A percentile compares a stretch with the other conserved stretches of the same genome.
These are phyloP conservation scores for Pseudogymnoascus sp. DNA, from an alignment of 2,329 filamentous ascomycete species.

Conservation along the genomic window DNA sequence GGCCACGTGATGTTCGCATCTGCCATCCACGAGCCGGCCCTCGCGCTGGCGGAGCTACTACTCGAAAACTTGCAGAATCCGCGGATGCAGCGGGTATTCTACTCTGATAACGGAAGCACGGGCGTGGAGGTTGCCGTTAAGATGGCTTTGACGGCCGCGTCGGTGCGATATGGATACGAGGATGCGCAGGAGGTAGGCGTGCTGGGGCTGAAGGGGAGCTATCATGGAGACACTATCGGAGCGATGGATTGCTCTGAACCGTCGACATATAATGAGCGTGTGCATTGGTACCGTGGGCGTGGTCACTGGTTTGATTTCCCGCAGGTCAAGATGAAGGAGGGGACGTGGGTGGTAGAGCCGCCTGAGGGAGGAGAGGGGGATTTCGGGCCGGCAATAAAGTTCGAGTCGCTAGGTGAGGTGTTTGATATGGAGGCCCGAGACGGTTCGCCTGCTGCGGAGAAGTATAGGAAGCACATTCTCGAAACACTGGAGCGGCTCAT, in stretches of 20 bases:
- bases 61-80: constrained; percentile 52
- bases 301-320: constrained; percentile 80
- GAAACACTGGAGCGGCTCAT: constrained; percentile 44
- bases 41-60: constrained; percentile 58
- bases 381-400: constrained; percentile 14
- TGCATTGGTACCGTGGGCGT: constrained; percentile 75
- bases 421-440: constrained; percentile 50
- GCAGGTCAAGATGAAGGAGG: constrained; percentile 55
- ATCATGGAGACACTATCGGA: constrained; percentile 82
- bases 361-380: constrained; percentile 15
- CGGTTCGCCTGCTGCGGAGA: constrained; percentile 34
- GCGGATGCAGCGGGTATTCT: constrained; percentile 65
- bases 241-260: constrained; percentile 82
- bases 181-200: constrained; percentile 51
- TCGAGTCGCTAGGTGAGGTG: constrained; percentile 41
- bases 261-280: constrained; percentile 67
- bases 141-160: constrained; percentile 68
- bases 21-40: constrained; percentile 68
- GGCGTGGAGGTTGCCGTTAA: constrained; percentile 79
- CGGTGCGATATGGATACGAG: constrained; percentile 58
- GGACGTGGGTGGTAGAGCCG: constrained; percentile 51
- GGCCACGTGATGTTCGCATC: constrained; percentile 85
- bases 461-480: constrained; percentile 54
- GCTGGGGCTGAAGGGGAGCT: constrained; percentile 68
- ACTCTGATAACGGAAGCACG: constrained; percentile 75